Evolutionary conservation across 2,329 filamentous ascomycete species (phyloP), one percentile per base, ranked within the genome.

Genomic region (Periconia digitata): DNA sequence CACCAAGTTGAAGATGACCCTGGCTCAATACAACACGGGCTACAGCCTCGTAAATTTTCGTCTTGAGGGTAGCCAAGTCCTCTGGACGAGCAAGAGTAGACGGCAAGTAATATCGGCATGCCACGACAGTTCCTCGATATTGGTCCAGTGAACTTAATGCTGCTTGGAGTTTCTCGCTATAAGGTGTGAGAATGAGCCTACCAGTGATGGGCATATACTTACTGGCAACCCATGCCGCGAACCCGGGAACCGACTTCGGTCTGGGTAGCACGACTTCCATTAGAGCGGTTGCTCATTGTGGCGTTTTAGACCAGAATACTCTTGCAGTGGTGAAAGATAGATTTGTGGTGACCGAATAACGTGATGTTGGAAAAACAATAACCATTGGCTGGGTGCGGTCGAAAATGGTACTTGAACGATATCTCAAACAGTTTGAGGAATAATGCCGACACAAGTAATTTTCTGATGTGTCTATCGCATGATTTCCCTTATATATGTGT

Each of bases 51-150:
- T 17, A 35, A 21, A 56, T 37, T n/a, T 18, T 21, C 21, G 16
- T 15, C 40, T 56, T 52, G 17, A 56, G 48, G 22, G 34, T 49
- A 10, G 43, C 35, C n/a, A 51, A 50, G 5, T 45, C 20, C 20
- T 51, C 55, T 35, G 39, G 40, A 40, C 22, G 35, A 23, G 46
- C 27, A 47, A 58, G 55, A 45, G n/a, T 39, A 45, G 49, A 41
- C 17, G 45, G 54, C 23, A 36, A 41, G 60, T 76, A 72, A 24
- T 75, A 71, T 27, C 76, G 73, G n/a, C 81, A 69, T 10, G 77
- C 78, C 20, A 80, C 76, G 1, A 84, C 63, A n/a, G 63, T 61
- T 21, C 82, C 82, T 42, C 80, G 74, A 48, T 74, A 67, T 46
- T 79, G 77, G 6, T 76, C 71, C 13, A 67, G 51, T 2, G 68